These are phyloP conservation scores for Globisporangium spinosum DNA, from an alignment of 352 stramenopile species.

Conservation along the genomic window DNA sequence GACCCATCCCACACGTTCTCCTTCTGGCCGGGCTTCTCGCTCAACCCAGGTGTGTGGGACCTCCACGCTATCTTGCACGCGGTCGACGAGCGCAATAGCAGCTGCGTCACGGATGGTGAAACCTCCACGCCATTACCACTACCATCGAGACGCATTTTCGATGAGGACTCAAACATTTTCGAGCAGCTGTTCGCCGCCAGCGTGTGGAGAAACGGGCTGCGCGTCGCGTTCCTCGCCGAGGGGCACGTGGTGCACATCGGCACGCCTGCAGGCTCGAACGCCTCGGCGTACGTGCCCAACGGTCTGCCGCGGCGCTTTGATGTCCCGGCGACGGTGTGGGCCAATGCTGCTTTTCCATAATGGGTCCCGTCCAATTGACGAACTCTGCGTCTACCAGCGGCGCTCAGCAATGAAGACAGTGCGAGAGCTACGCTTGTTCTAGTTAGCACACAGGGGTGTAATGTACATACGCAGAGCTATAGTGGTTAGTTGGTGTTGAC, in stretches of 20 bases:
- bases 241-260: constrained; percentile 26
- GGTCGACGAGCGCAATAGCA: neutral
- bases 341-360: neutral
- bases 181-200: constrained; percentile 30
- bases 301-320: constrained; percentile 37
- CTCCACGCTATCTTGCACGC: constrained; percentile 14
- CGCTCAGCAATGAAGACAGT: neutral
- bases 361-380: neutral
- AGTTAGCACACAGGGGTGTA: neutral
- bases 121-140: neutral
- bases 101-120: neutral
- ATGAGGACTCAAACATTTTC: constrained; percentile 30
- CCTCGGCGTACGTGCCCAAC: constrained; percentile 45
- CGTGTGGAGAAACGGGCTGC: constrained; percentile 31
- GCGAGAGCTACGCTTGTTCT: neutral
- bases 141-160: constrained; percentile 18
- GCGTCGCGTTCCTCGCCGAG: constrained; percentile 24
- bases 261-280: constrained; percentile 23
- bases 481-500: neutral
- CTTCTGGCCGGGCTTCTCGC: constrained; percentile 63
- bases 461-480: neutral
- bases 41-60: constrained; percentile 61
- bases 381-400: neutral
- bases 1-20: constrained; percentile 36
- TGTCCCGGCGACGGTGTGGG: neutral